A percentile compares a stretch with the other conserved stretches of the same genome.
Conservation (phyloP, 176 grass and related monocot genomes). For the Phyllostachys edulis region DNA sequence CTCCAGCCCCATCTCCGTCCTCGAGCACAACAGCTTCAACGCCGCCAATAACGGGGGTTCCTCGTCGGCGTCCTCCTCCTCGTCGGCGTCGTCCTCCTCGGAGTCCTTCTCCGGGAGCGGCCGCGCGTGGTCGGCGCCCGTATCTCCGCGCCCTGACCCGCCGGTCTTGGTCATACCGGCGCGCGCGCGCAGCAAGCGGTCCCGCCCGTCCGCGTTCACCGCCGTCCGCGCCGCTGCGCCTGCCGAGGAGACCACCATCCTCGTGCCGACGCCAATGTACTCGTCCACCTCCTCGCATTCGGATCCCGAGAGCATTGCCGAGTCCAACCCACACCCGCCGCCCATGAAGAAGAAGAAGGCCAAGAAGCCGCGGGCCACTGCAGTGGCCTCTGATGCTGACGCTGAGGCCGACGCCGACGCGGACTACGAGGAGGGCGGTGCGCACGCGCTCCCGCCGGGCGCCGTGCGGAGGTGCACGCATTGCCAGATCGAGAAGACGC, state of each 20-base stretch:
- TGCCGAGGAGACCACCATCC: constrained; percentile 42
- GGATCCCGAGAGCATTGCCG: constrained; percentile 63
- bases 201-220: constrained; percentile 54
- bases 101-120: constrained; percentile 56
- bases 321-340: constrained; percentile 45
- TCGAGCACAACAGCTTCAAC: constrained; percentile 57
- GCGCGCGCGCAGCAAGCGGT: constrained; percentile 82
- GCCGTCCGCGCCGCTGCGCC: constrained; percentile 18
- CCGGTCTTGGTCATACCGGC: constrained; percentile 54
- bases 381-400: constrained; percentile 2
- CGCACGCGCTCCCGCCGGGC: constrained; percentile 20
- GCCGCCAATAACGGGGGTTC: constrained; percentile 17
- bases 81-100: constrained; percentile 62
- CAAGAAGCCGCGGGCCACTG: constrained; percentile 42
- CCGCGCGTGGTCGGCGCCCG: constrained; percentile 30
- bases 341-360: constrained; percentile 76
- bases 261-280: constrained; percentile 44
- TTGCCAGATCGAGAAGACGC: constrained; percentile 97
- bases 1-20: constrained; percentile 83
- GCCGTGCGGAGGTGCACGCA: constrained; percentile 91
- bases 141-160: constrained; percentile 51
- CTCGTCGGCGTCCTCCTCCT: constrained; percentile 54
- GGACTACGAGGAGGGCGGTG: constrained; percentile 54
- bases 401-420: constrained; percentile 22
- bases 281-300: constrained; percentile 35